phyloP scores from a whole-genome alignment of 208 protist species.

The Spongospora subterranea region DNA sequence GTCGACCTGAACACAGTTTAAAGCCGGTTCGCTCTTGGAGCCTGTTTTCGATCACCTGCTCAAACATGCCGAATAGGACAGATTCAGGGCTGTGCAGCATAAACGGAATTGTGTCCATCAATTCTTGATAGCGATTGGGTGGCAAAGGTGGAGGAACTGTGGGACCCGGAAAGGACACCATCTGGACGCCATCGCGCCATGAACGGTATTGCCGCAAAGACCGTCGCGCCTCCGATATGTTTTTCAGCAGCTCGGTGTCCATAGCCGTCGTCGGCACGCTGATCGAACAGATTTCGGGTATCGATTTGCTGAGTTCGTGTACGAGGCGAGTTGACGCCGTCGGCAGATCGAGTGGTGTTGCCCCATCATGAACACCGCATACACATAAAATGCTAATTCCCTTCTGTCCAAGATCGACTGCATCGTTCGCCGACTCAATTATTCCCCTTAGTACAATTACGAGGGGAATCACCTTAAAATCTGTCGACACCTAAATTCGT shows the following conservation, averaged over 20 bases:
- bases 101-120: not conserved
- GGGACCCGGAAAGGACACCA: not conserved
- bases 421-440: not conserved
- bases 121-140: not conserved
- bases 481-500: too few species aligned
- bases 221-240: not conserved
- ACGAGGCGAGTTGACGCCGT: not conserved
- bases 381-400: not conserved
- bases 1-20: too few species aligned
- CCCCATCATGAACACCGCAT: not conserved
- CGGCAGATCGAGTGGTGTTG: not conserved
- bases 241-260: not conserved
- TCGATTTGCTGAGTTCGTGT: not conserved
- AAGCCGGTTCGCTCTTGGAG: not conserved
- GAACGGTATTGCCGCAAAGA: not conserved
- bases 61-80: slow-evolving; percentile 19
- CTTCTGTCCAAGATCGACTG: not conserved
- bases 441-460: slow-evolving; percentile 5
- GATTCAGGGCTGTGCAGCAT: not conserved
- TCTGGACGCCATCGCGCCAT: not conserved
- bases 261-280: not conserved
- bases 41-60: not conserved
- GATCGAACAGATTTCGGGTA: not conserved
- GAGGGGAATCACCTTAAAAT: not conserved
- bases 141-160: not conserved